Percentiles rank a stretch among this genome's conserved stretches.
phyloP scores from a whole-genome alignment of 495 filamentous ascomycete genomes.

The Wilcoxina mikolae region DNA sequence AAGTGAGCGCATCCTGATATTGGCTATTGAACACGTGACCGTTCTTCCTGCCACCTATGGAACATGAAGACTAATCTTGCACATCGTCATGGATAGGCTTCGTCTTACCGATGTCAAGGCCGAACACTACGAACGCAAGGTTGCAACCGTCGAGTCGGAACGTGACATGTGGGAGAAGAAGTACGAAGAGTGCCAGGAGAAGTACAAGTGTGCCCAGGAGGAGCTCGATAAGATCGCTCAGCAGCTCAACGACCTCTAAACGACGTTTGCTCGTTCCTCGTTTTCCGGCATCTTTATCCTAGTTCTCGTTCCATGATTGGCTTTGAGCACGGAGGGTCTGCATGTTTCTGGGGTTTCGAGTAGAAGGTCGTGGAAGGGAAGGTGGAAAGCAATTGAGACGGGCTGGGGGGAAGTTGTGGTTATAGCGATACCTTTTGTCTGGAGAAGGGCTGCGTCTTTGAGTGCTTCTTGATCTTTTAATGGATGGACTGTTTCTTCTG shows the following conservation, averaged over 20 bases:
- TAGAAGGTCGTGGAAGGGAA: background rate
- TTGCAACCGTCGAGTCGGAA: conserved; percentile 79
- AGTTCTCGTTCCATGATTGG: too few species aligned
- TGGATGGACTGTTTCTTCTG: conserved; percentile 2
- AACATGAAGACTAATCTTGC: background rate
- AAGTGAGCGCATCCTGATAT: conserved; percentile 77
- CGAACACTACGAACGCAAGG: conserved; percentile 98
- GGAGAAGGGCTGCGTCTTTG: background rate
- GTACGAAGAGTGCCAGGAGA: conserved; percentile 91
- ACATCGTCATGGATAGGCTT: conserved; percentile 42
- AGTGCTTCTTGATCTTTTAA: conserved; percentile 5
- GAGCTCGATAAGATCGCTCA: conserved; percentile 76
- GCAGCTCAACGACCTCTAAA: conserved; percentile 84
- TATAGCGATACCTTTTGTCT: conserved; percentile 9
- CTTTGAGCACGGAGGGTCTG: background rate
- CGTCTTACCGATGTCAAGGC: conserved; percentile 98
- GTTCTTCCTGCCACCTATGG: background rate
- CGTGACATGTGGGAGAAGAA: conserved; percentile 88
- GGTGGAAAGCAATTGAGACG: background rate
- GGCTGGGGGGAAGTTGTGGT: background rate
- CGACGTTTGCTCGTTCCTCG: background rate
- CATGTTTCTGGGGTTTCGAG: background rate
- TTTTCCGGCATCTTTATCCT: background rate
- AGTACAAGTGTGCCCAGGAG: conserved; percentile 69
- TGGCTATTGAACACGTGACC: too few species aligned